Evolutionary conservation across 1,284 basidiomycete species (phyloP), one percentile per base, ranked within the genome.

Genomic region (Papiliotrema laurentii): DNA sequence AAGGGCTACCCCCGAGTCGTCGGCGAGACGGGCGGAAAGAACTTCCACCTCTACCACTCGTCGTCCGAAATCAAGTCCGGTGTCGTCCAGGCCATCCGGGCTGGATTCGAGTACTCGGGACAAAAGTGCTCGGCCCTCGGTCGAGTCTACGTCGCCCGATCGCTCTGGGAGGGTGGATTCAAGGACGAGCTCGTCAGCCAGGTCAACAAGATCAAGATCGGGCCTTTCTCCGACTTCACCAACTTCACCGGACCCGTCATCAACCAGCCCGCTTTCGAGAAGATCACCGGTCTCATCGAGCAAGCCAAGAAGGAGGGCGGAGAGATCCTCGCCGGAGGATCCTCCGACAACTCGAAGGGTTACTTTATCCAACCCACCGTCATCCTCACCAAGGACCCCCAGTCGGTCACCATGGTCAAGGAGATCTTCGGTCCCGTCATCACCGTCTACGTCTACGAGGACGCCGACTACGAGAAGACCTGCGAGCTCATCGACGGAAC

Each of bases 121-220:
- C 96, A 98, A 72, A 98, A 99, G 76, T 99, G 94, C 75, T 94
- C 90, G 28, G 94, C 96, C 0, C 81, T 96, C 26, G 93, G 91
- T 5, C 81, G 94, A 43, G 71, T 89, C 35, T 99, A 98, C 74
- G 89, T 98, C 14, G 84, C 96, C 36, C 77, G 81, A 38, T 89
- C 87, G 3, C 70, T 89, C 43, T 98, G 94, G 96, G 79, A 84
- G 49, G 78, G 77, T 41, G 89, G 89, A 39, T 97, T 97, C 81
- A 88, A 87, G 74, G 83, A 89, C 42, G 80, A 82, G 68, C 76
- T 97, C 41, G 74, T 90, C 53, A 68, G 76, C 31, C 86, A 94
- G 71, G 80, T 86, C 46, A 79, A 83, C 22, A 86, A 85, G 75
- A 91, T 98, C 72, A 89, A 83, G 64, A 81, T 96, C 56, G 94